Conservation (phyloP, 352 stramenopile genomes). For the Pythium grandisporangium region DNA sequence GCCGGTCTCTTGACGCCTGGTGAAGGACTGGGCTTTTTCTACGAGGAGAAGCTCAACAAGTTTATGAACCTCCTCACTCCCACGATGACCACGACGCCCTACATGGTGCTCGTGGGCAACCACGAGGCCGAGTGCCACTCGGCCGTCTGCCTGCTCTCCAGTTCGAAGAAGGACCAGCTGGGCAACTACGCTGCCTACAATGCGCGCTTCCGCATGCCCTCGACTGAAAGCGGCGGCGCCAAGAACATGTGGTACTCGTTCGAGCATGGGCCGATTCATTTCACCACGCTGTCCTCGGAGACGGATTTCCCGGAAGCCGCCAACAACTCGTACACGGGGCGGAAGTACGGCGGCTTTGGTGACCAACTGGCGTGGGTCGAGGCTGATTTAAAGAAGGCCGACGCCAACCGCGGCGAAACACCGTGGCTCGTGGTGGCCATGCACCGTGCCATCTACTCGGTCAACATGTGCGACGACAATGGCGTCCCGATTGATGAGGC, state of each 20-base stretch:
- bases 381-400: constrained; percentile 32
- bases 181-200: constrained; percentile 83
- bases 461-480: constrained; percentile 16
- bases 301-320: constrained; percentile 28
- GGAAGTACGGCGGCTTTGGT: constrained; percentile 16
- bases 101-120: constrained; percentile 79
- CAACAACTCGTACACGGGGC: constrained; percentile 13
- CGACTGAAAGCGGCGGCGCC: constrained; percentile 26
- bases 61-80: constrained; percentile 61
- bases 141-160: constrained; percentile 34
- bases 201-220: constrained; percentile 76
- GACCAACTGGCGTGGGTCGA: constrained; percentile 46
- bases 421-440: constrained; percentile 48
- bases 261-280: constrained; percentile 67
- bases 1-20: neutral
- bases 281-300: constrained; percentile 71
- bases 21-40: constrained; percentile 46
- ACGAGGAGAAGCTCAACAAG: constrained; percentile 75
- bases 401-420: constrained; percentile 27
- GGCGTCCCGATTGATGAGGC: constrained; percentile 19
- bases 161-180: constrained; percentile 27
- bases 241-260: constrained; percentile 86
- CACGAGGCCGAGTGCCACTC: constrained; percentile 83
- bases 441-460: constrained; percentile 43
- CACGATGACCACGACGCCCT: constrained; percentile 39